Percentiles rank a stretch among this genome's conserved stretches.
Conservation (phyloP, 148 eudicot species). For the Persicaria maculosa region DNA sequence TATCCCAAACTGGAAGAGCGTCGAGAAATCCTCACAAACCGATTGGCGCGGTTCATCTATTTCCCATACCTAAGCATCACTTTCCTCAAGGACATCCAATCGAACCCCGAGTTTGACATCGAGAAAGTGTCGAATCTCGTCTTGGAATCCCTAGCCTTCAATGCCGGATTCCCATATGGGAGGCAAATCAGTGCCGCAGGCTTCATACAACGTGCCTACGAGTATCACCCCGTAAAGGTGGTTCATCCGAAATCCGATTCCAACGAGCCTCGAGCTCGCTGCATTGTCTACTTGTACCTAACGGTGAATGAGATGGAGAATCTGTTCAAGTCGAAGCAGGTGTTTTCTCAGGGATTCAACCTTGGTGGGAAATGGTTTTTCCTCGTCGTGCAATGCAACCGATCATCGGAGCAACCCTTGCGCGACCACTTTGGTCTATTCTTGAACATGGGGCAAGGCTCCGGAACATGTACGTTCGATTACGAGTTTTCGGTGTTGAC, state of each 20-base stretch:
- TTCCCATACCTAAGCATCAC: slow-evolving; percentile 72
- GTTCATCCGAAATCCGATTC: neutral
- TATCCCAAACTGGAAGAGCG: slow-evolving; percentile 70
- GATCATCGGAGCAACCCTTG: neutral
- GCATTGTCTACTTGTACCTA: neutral
- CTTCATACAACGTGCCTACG: neutral
- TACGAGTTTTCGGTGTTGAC: neutral
- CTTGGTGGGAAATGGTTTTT: neutral
- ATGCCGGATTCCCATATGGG: neutral
- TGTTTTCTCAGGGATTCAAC: neutral
- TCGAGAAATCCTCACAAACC: slow-evolving; percentile 53
- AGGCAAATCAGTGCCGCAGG: neutral
- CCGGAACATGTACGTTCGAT: neutral
- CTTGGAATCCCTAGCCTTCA: neutral
- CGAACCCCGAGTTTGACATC: neutral
- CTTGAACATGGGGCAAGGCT: neutral
- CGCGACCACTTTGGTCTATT: neutral
- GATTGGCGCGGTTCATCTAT: slow-evolving; percentile 56
- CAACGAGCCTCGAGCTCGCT: neutral
- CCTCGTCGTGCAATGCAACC: neutral
- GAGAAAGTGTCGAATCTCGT: neutral
- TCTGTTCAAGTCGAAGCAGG: neutral
- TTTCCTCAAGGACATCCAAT: neutral
- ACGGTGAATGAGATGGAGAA: neutral
- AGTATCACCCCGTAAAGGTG: neutral